Base-by-base conservation (phyloP, 257 asterid genomes). In the Solanum clarkiae region DNA sequence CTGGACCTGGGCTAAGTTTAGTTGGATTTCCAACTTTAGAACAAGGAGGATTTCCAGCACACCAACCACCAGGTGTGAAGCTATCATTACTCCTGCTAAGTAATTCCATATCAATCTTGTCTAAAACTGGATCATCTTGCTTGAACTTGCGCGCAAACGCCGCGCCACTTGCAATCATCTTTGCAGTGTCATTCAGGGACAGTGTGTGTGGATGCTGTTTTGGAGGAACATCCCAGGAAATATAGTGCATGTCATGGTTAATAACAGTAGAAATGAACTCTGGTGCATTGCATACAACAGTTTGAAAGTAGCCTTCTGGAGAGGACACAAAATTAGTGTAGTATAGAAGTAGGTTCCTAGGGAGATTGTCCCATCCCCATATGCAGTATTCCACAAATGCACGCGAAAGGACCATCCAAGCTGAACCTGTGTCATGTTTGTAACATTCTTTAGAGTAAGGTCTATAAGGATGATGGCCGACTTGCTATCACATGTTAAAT, bases 301-400 rank as follows among this genome's bases (percentile, higher is more conserved):
- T 97, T 86, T 97, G 99, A 85, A 97, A 97, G 86, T 95, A 97
- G 85, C 98, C 98, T 88, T 97, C 99, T 1, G 98, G 98, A 47
- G 99, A 93, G 84, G 99, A 97, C 3, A 95, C 93, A 6, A 97
- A 97, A 87, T 97, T 97, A 2, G 98, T n/a, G 88, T 97, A 95
- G 81, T 97, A 95, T 93, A 97, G 93, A 84, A 97, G 98, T 6
- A 97, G 92, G 55, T 93, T 94, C 88, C 99, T 88, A 2, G 99
- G 99, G 49, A 95, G 97, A 88, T 95, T 97, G 54, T 97, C 99
- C 96, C 98, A 97, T 51, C 98, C 99, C 98, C 97, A 93, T 51
- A 97, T 88, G 90, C 92, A 88, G 91, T 95, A 94, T 87, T 97
- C 98, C 12, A 94, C 93, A 56, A 95, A 95, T 15, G 94, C 91